Base-by-base conservation (phyloP, 164 flowering plant species). In the Tetracentron sinense region DNA sequence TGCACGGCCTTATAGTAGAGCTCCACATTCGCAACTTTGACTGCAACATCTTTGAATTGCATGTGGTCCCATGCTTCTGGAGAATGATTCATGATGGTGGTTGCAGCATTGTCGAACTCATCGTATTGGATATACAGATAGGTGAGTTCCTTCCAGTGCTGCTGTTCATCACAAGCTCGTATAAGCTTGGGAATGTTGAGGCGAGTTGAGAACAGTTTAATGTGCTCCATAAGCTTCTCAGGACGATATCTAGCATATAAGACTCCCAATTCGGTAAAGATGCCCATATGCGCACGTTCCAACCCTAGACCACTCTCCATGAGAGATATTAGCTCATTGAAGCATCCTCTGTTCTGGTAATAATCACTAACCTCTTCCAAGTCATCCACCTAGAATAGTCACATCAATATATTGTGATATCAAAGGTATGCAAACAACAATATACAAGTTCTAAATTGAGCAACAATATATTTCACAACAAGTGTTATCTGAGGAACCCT, bases 211-310 rank as follows among this genome's bases (percentile, higher is more conserved):
- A 95, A 95, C 56, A 95, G 76, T 68, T 95, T 95, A 33, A 95
- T 90, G 74, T 95, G 99, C 70, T 95, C 99, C 99, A 95, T 95
- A 61, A 95, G 92, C 83, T 95, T 95, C 80, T 95, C 99, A 42
- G 79, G 74, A 57, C 99, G 96, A 48, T 95, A 95, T 83, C 99
- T 87, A 55, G 99, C 99, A 81, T 95, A 95, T 47, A 95, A 79
- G 63, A 95, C 94, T 35, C 99, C 97, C 77, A 95, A 77, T 76
- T 92, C 97, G 1, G 99, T 95, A 65, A 95, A 95, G 69, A 95
- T 95, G 50, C 99, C 99, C 99, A 95, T 95, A 67, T 95, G 99
- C 47, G 99, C 99, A 55, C 97, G 97, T 77, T 95, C 97, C 77
- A 95, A 79, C 6, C 99, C 99, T 58, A 95, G 68, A 58, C 97